Evolutionary conservation across 1,284 basidiomycete species (phyloP), one percentile per base, ranked within the genome.

Genomic region (Peniophora sp.): DNA sequence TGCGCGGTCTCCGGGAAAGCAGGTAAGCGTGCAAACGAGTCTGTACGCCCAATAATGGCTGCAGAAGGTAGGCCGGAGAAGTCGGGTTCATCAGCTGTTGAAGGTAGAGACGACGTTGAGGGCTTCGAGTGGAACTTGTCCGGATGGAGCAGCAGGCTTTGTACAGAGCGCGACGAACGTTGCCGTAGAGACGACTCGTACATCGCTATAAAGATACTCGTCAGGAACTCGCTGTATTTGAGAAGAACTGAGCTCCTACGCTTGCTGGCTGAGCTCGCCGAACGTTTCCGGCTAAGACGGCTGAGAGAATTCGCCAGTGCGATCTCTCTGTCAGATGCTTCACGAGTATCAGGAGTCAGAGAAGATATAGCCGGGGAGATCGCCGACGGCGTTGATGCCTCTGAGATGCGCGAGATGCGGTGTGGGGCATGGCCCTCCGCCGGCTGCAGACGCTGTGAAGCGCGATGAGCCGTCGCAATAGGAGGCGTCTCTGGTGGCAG

Each of bases 401-500:
- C 69, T 5, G 63, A 63, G 53, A 65, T 63, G 39, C 56, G 58
- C 9, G 69, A 68, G 46, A 65, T 61, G 47, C 57, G 65, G n/a
- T 59, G 61, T 45, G 57, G 53, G 12, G 52, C 53, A 35, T 53
- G 55, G 45, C 54, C 55, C 17, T 61, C 59, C 44, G 53, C 52
- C 17, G 51, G 54, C 14, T 32, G 50, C 39, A 47, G 17, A 56
- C 49, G 55, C 58, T 58, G 35, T 47, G 49, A 11, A 50, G 44
- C 10, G 48, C 9, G 38, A 20, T n/a, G 6, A 12, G 12, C 27
- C 6, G 5, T 32, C 27, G 27, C 27, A 6, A 32, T 32, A 12
- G 27, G 27, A 32, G 27, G 27, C 27, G 27, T 32, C 27, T 32
- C 27, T 12, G 27, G 27, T 12, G 27, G 27, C 27, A 32, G 12